These are phyloP conservation scores for Aspergillus ochraceus DNA, from an alignment of 2,329 filamentous ascomycete genomes.

Conservation along the genomic window DNA sequence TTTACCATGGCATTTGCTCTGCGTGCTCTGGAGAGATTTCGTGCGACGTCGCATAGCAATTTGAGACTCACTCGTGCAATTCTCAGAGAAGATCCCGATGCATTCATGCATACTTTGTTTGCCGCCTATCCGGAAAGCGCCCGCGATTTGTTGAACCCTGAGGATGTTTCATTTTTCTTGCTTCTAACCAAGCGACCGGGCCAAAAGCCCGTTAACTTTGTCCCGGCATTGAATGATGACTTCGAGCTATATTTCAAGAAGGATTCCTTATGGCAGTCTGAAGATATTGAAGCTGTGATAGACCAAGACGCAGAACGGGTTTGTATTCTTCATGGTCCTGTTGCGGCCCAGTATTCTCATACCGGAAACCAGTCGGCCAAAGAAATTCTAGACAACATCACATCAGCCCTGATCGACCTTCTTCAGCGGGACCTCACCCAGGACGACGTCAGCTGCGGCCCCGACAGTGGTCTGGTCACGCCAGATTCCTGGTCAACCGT, in stretches of 20 bases:
- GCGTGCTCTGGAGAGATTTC: slow-evolving; percentile 77
- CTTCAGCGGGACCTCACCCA: slow-evolving; percentile 71
- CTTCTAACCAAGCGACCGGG: slow-evolving; percentile 80
- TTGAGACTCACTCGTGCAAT: slow-evolving; percentile 54
- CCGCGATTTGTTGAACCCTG: slow-evolving; percentile 86
- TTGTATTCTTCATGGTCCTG: slow-evolving; percentile 91
- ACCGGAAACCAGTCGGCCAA: slow-evolving; percentile 87
- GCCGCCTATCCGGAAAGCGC: slow-evolving; percentile 72
- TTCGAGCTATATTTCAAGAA: slow-evolving; percentile 99
- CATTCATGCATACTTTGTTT: slow-evolving; percentile 9
- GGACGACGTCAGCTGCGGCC: slow-evolving; percentile 55
- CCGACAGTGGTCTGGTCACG: slow-evolving; percentile 39
- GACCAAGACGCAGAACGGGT: slow-evolving; percentile 90
- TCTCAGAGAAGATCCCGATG: slow-evolving; percentile 6
- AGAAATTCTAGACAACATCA: slow-evolving; percentile 85
- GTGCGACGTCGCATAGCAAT: slow-evolving; percentile 64
- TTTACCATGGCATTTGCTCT: slow-evolving; percentile 91
- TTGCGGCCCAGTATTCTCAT: slow-evolving; percentile 82
- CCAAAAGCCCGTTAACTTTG: slow-evolving; percentile 93
- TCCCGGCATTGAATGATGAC: slow-evolving; percentile 85
- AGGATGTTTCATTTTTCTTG: slow-evolving; percentile 93
- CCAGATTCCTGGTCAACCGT: slow-evolving; percentile 59
- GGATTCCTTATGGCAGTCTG: slow-evolving; percentile 96
- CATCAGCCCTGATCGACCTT: slow-evolving; percentile 74
- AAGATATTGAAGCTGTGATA: slow-evolving; percentile 90